phyloP scores from a whole-genome alignment of 805 yeast species.

The Yamadazyma endophytica region DNA sequence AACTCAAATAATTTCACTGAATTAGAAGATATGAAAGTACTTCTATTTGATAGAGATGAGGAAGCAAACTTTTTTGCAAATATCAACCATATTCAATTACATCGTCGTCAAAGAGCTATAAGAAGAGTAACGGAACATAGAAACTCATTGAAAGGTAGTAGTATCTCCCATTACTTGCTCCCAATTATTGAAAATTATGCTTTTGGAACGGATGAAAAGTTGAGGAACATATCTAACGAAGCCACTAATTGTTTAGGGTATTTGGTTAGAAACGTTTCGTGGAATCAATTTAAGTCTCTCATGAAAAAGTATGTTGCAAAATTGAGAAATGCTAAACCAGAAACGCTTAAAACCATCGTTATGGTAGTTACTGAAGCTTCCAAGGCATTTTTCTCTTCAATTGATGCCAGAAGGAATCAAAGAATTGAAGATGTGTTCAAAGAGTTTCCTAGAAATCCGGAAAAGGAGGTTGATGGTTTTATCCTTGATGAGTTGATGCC shows the following conservation, averaged over 20 bases:
- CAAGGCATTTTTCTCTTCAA: slow-evolving; percentile 40
- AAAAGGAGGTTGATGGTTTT: slow-evolving; percentile 26
- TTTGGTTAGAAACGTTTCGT: slow-evolving; percentile 55
- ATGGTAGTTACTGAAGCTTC: slow-evolving; percentile 56
- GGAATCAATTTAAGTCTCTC: slow-evolving; percentile 79
- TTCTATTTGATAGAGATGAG: slow-evolving; percentile 59
- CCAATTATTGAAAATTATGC: slow-evolving; percentile 86
- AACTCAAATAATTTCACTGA: slow-evolving; percentile 41
- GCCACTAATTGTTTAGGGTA: slow-evolving; percentile 58
- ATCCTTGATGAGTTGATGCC: slow-evolving; percentile 59
- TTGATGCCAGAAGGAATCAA: slow-evolving; percentile 4
- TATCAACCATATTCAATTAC: slow-evolving; percentile 77
- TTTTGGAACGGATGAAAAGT: slow-evolving; percentile 50
- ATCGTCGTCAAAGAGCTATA: slow-evolving; percentile 82
- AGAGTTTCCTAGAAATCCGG: slow-evolving; percentile 22
- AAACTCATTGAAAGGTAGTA: slow-evolving; percentile 43
- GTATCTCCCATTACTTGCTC: slow-evolving; percentile 72
- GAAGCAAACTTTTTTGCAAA: slow-evolving; percentile 80
- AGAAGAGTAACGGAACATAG: slow-evolving; percentile 54
- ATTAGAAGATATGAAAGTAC: slow-evolving; percentile 60
- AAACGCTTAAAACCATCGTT: slow-evolving; percentile 53
- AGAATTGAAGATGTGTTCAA: slow-evolving; percentile 15
- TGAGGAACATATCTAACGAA: slow-evolving; percentile 60
- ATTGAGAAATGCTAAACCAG: slow-evolving; percentile 33
- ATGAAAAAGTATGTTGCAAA: slow-evolving; percentile 60